Evolutionary conservation across 768 basidiomycete genomes (phyloP), one percentile per base, ranked within the genome.

Genomic region (Phaffia tasmanica): DNA sequence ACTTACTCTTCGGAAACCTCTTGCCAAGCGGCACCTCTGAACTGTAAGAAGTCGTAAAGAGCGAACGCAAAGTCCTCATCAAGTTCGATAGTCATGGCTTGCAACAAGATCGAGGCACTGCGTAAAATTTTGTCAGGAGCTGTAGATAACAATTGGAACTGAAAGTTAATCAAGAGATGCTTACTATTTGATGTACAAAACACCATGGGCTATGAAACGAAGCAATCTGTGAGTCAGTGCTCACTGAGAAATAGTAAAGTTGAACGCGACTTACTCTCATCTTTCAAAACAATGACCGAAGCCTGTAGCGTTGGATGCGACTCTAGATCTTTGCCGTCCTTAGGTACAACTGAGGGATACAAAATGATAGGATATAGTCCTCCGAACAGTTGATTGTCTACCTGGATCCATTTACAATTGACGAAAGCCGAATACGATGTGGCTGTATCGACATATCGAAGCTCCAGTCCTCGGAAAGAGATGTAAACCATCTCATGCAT

Each of bases 331-430:
- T 84, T 87, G 54, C 64, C 70, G 64, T 77, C 75, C 49, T 75
- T 75, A 8, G 86, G 81, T 42, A 97, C 82, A 0, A 91, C 88
- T 8, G 90, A 91, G 0, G 95, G 94, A 74, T 98, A 94, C 54
- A 98, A 79, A 64, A 98, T 84, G 64, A 98, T 92, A 1, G 95
- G 92, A 79, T 86, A 99, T 16, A 93, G 74, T 21, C 91, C 93
- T 66, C 98, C 95, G 68, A 98, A 94, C 16, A 99, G 82, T 74
- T 99, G 95, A 74, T 98, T 99, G 78, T 99, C 95, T 67, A 98
- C 82, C 75, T 98, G 93, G 15, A 99, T 80, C 71, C 81, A 85
- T n/a, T 87, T 89, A 73, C 86, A 87, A 9, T 86, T 83, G 47
- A 98, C 49, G 57, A 83, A 88, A 62, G 92, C 80, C 1, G 88